Percentiles rank a stretch among this genome's conserved stretches.
phyloP scores from a whole-genome alignment of 768 basidiomycete genomes.

The Mycena epipterygia region DNA sequence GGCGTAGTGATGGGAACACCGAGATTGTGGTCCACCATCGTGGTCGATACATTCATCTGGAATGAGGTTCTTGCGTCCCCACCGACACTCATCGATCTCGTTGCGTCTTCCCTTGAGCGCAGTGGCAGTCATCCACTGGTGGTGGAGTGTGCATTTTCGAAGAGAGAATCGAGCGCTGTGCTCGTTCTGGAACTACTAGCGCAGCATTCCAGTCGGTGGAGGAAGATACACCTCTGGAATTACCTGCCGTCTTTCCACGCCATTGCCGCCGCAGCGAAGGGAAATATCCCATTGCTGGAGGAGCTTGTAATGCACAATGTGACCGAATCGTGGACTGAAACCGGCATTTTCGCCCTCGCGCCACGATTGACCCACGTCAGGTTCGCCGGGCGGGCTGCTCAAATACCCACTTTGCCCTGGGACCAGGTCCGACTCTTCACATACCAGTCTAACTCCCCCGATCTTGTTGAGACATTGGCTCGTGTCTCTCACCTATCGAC shows the following conservation, averaged over 20 bases:
- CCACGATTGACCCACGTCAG: background rate
- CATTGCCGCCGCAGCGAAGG: background rate
- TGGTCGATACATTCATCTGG: background rate
- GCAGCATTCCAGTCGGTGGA: slow-evolving; percentile 21
- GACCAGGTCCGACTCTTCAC: background rate
- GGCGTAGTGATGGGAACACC: background rate
- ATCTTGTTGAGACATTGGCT: background rate
- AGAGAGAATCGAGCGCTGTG: background rate
- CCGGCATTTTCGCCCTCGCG: slow-evolving; percentile 5
- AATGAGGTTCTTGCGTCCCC: background rate
- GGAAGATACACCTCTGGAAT: background rate
- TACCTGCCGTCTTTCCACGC: background rate
- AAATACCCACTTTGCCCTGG: background rate
- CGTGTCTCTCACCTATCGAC: background rate
- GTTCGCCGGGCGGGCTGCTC: background rate
- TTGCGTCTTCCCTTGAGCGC: background rate
- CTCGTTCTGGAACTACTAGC: background rate
- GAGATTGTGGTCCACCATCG: too few species aligned
- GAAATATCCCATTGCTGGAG: slow-evolving; percentile 2
- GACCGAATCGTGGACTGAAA: background rate
- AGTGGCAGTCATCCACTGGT: background rate
- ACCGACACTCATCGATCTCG: background rate
- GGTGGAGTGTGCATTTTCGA: background rate
- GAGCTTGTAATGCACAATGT: background rate
- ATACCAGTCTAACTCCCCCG: background rate